Conservation (phyloP, 1,284 basidiomycete genomes). For the Ceratobasidium sp. region DNA sequence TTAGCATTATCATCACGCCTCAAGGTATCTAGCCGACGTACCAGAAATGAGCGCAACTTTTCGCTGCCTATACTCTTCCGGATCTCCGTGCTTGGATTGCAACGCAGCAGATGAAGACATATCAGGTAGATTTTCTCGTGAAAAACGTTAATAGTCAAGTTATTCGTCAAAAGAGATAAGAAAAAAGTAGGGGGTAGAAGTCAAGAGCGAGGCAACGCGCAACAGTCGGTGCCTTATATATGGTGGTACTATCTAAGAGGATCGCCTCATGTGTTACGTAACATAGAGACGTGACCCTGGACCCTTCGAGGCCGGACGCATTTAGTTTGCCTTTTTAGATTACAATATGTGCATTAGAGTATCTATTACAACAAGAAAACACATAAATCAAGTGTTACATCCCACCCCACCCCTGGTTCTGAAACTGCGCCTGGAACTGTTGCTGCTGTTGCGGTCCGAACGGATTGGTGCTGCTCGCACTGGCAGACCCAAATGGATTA, state of each 20-base stretch:
- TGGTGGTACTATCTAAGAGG: constrained; percentile 1
- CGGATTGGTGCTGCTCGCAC: constrained; percentile 20
- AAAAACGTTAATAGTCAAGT: not conserved
- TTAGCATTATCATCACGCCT: not conserved
- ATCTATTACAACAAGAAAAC: constrained; percentile 19
- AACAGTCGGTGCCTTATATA: constrained; percentile 25
- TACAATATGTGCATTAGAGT: constrained; percentile 2
- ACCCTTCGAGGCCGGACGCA: not conserved
- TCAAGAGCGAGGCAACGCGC: constrained; percentile 25
- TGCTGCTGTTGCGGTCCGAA: constrained; percentile 40
- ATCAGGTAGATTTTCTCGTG: not conserved
- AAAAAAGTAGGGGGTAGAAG: not conserved
- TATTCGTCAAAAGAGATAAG: constrained; percentile 29
- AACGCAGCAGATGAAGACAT: constrained; percentile 22
- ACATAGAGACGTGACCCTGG: constrained; percentile 25
- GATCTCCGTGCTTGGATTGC: constrained; percentile 53
- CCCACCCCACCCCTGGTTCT: constrained; percentile 41
- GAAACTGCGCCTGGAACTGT: constrained; percentile 23
- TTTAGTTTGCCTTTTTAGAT: not conserved
- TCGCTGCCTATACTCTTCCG: constrained; percentile 84
- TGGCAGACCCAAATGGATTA: constrained; percentile 32
- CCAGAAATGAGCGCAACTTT: constrained; percentile 92
- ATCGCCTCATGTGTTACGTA: constrained; percentile 19
- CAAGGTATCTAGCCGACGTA: constrained; percentile 57
- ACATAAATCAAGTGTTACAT: constrained; percentile 31